Base-by-base conservation (phyloP, 169 alveolate species). In the Eimeria praecox region DNA sequence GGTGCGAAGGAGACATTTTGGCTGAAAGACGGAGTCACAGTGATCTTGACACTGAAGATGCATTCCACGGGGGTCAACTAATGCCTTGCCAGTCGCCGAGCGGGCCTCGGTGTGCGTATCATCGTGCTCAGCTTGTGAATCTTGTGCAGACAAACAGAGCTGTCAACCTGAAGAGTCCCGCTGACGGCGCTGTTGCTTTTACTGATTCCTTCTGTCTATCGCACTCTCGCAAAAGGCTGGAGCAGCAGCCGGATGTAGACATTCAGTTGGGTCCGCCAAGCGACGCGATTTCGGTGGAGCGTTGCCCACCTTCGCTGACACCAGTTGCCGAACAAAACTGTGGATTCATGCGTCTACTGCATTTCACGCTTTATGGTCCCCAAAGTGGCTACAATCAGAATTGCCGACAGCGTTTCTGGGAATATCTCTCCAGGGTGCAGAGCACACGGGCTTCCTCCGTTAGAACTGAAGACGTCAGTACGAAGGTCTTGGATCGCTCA, bases 71-170 rank as follows among this genome's bases (percentile, higher is more conserved):
- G 80, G 78, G 10, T 20, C 64, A 62, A 44, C 20, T 40, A 9
- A 6, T 69, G 46, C 18, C 56, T 22, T 14, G 69, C 59, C 56
- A 54, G 42, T 24, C 59, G 22, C 62, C 40, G 40, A 18, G 2
- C 35, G 80, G 44, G 22, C 40, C 27, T 35, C 92, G 78, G 42
- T 86, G 86, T 73, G 24, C 93, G 59, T 54, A 54, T 8, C 96
- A 93, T 77, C 96, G 96, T 18, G 96, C 96, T 1, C 96, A 93
- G 77, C 87, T 93, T 8, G 89, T 93, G 42, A 93, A 93, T 33
- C 40, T 93, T 10, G 59, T 93, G 33, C 96, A 93, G 93, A 62
- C 93, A 33, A 93, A 93, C 44, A 24, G 96, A 12, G 49, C 90
- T 66, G 87, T 75, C 62, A 62, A 62, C 82, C 73, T 93, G 52